phyloP scores from a whole-genome alignment of 2,329 filamentous ascomycete genomes.

The Penicillium sumatraense region DNA sequence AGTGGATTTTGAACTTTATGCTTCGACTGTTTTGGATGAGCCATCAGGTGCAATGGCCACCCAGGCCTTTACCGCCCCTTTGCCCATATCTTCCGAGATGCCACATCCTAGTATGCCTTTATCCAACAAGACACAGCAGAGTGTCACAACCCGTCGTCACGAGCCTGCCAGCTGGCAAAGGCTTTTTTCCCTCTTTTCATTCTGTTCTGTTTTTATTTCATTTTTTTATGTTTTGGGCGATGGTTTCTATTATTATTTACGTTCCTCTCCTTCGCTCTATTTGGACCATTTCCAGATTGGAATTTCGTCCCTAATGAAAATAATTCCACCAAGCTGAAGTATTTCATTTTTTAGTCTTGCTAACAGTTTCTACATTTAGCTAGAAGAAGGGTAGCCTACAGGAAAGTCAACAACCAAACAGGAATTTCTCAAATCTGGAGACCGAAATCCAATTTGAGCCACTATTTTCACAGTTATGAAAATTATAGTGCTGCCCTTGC shows the following conservation, averaged over 20 bases:
- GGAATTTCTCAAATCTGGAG: neutral
- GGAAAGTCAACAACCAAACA: neutral
- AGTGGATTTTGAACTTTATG: slow-evolving; percentile 3
- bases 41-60: slow-evolving; percentile 17
- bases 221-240: neutral
- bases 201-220: slow-evolving; percentile 3
- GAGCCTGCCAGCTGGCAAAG: slow-evolving; percentile 29
- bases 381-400: neutral
- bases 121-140: slow-evolving; percentile 22
- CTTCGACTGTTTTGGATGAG: slow-evolving; percentile 1
- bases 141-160: slow-evolving; percentile 31
- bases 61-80: slow-evolving; percentile 24
- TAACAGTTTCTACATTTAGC: neutral
- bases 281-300: too few relatives aligned
- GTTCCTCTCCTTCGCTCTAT: too few relatives aligned
- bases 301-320: too few relatives aligned
- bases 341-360: neutral
- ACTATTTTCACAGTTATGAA: neutral
- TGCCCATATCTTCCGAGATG: slow-evolving; percentile 24
- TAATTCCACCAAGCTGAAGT: neutral
- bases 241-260: neutral
- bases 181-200: too few relatives aligned
- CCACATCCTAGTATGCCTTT: slow-evolving; percentile 23
- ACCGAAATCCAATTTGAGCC: neutral
- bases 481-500: slow-evolving; percentile 1